Conservation (phyloP, 768 basidiomycete species). For the Leccinellum rugosiceps region DNA sequence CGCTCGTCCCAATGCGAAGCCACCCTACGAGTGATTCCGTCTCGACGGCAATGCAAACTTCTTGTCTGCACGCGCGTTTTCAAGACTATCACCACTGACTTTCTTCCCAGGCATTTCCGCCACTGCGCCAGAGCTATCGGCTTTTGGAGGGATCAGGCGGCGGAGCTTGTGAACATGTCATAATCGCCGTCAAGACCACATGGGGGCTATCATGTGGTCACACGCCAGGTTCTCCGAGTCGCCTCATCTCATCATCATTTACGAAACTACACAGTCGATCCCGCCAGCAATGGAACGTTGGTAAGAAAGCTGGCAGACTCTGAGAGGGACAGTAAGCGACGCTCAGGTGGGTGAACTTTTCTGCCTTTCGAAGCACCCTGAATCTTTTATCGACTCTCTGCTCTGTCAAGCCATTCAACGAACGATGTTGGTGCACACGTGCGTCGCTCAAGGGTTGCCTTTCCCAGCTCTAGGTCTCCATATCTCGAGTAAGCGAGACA, state of each 20-base stretch:
- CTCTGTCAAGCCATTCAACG: background rate
- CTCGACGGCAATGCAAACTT: background rate
- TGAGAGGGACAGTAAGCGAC: background rate
- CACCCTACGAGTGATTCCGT: background rate
- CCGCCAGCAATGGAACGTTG: background rate
- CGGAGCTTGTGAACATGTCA: constrained; percentile 1
- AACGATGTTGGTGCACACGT: background rate
- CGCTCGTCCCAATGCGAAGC: background rate
- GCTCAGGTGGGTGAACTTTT: background rate
- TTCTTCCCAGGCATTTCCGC: background rate
- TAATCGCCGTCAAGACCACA: background rate
- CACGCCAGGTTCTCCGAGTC: background rate
- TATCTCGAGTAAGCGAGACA: constrained; percentile 11
- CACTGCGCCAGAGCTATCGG: background rate
- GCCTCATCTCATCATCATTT: background rate
- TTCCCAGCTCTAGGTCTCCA: background rate
- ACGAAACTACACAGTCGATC: background rate
- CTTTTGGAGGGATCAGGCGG: background rate
- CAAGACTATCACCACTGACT: background rate
- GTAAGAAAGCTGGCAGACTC: background rate
- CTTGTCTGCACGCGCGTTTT: background rate
- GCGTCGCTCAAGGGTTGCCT: background rate
- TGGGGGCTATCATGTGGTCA: background rate
- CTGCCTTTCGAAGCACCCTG: background rate
- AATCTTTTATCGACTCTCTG: background rate